Evolutionary conservation across 2,329 filamentous ascomycete species (phyloP).

Genomic region (Colletotrichum neosansevieriae): DNA sequence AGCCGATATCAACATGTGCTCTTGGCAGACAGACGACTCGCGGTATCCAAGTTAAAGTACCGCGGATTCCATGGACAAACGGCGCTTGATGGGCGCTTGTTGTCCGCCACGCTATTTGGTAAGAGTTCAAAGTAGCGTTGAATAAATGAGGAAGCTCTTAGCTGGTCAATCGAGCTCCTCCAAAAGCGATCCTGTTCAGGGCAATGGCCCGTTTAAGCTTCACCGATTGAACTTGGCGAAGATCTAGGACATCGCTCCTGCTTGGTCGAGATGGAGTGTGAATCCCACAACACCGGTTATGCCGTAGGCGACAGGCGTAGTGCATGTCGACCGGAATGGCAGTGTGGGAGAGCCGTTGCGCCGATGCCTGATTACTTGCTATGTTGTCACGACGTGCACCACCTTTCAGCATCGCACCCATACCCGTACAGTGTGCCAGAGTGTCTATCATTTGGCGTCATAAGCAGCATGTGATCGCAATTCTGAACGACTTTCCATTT

Average conservation of each 20-base stretch:
- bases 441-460: not conserved
- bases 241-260: constrained; percentile 15
- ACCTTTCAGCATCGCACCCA: not conserved
- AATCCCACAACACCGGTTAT: not conserved
- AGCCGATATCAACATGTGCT: constrained; percentile 6
- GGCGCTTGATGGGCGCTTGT: constrained; percentile 11
- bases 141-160: constrained; percentile 14
- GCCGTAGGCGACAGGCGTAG: not conserved
- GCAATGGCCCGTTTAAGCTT: constrained; percentile 17
- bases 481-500: constrained; percentile 26
- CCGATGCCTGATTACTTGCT: constrained; percentile 4
- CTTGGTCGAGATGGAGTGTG: constrained; percentile 19
- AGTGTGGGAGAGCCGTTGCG: constrained; percentile 8
- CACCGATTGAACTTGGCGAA: constrained; percentile 1
- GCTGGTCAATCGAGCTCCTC: not conserved
- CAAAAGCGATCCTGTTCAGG: not conserved
- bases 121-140: not conserved
- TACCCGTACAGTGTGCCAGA: not conserved
- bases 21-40: not conserved
- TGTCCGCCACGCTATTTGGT: not conserved
- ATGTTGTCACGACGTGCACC: not conserved
- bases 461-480: not conserved
- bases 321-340: not conserved
- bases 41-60: not conserved
- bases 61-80: not conserved